Evolutionary conservation across 1,284 basidiomycete species (phyloP), one percentile per base, ranked within the genome.

Genomic region (Inonotus obliquus): DNA sequence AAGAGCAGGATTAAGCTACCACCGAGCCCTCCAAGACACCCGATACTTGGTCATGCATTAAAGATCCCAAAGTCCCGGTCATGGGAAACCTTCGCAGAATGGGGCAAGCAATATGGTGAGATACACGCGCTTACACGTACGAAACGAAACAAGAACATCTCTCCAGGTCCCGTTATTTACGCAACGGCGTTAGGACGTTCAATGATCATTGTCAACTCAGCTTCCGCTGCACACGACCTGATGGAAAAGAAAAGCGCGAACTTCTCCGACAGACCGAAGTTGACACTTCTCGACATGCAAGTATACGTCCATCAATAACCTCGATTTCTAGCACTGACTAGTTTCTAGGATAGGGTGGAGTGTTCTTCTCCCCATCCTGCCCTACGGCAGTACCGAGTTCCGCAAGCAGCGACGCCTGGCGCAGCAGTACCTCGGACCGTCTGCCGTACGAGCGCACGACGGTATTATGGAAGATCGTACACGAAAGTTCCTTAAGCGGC

Each of bases 221-320:
- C 65, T 2, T 63, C 72, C 54, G 71, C 70, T 0, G 73, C 75
- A 6, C 64, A 67, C 6, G 78, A 79, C 10, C 67, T 79, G 14
- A 62, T 79, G 59, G 76, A 76, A 37, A 77, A 75, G 65, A 67
- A 75, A 19, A 72, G 76, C 21, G 61, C 70, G 1, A 72, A 71
- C 48, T 60, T 78, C 76, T 78, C 76, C 4, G 73, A 72, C 63
- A 67, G 78, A 47, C 73, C 74, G 2, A 62, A 54, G 2, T 65
- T 70, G 37, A 54, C 67, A 11, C 65, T 73, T 21, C 60, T 72
- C 9, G 69, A 71, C 2, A 59, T 74, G 71, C 72, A 53, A 59
- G 70, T 61, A 10, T 49, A 49, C 2, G 73, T 72, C 63, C 66
- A 77, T 52, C 73, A 73, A 2, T 60, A 57, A n/a, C 9, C 48